These are phyloP conservation scores for Aspergillus aculeatinus DNA, from an alignment of 2,329 filamentous ascomycete species.

Conservation along the genomic window DNA sequence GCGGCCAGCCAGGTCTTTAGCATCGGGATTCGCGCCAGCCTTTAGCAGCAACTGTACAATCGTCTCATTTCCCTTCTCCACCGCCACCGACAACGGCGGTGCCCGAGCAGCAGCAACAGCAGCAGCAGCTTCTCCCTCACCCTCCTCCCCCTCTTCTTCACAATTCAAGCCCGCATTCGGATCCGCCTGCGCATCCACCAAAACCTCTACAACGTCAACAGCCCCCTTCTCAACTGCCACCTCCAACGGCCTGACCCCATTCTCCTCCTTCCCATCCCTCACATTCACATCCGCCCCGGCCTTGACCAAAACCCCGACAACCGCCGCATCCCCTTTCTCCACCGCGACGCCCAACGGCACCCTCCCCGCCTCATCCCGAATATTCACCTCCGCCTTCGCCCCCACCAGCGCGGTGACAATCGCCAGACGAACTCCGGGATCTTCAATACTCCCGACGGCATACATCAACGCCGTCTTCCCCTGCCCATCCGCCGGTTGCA, in stretches of 20 bases:
- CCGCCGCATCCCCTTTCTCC: conserved; percentile 13
- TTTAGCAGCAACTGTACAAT: conserved; percentile 22
- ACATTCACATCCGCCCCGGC: conserved; percentile 17
- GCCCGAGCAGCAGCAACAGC: neutral
- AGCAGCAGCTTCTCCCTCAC: conserved; percentile 2
- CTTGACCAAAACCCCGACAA: conserved; percentile 17
- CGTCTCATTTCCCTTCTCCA: conserved; percentile 20
- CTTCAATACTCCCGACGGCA: conserved; percentile 2
- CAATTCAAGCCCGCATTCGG: conserved; percentile 7
- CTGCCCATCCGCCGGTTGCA: conserved; percentile 16
- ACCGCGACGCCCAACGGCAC: conserved; percentile 20
- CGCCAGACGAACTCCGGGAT: neutral
- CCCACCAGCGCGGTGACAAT: conserved; percentile 17
- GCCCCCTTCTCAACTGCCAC: conserved; percentile 22
- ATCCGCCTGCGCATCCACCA: conserved; percentile 20
- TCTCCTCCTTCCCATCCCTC: conserved; percentile 11
- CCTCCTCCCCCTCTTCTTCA: conserved; percentile 12
- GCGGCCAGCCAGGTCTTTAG: conserved; percentile 11
- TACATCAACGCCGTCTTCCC: conserved; percentile 19
- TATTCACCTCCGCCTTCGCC: conserved; percentile 15
- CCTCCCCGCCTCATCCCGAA: conserved; percentile 15
- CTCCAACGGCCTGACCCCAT: conserved; percentile 15
- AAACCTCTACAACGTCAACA: conserved; percentile 19
- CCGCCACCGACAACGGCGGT: conserved; percentile 16
- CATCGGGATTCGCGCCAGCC: conserved; percentile 15